Evolutionary conservation across 2,329 filamentous ascomycete species (phyloP).

Genomic region (Pyricularia grisea): DNA sequence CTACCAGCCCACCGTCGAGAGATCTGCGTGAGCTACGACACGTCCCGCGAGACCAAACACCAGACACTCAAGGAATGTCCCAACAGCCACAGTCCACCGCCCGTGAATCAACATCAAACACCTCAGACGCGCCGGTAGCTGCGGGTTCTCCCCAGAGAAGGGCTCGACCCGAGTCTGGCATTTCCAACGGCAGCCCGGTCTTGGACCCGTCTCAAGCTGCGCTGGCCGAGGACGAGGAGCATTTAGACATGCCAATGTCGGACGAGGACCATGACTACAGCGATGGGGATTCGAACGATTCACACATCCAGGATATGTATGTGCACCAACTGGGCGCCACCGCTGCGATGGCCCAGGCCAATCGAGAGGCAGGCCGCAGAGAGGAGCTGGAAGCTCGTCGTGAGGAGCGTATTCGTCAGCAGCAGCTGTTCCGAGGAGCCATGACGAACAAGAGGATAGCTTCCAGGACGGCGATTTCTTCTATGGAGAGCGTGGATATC

Average conservation of each 20-base stretch:
- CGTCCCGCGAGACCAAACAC: not conserved
- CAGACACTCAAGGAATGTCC: not conserved
- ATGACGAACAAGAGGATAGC: slow-evolving; percentile 34
- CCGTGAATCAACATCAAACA: not conserved
- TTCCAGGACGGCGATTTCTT: slow-evolving; percentile 34
- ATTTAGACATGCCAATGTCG: slow-evolving; percentile 2
- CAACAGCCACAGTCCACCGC: not conserved
- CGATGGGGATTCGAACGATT: not conserved
- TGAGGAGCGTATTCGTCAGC: slow-evolving; percentile 26
- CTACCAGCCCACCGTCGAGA: not conserved
- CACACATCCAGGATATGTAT: not conserved
- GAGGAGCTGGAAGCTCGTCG: slow-evolving; percentile 9
- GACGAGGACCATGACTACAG: not conserved
- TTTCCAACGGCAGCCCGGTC: not conserved
- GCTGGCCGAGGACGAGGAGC: not conserved
- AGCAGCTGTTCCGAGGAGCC: slow-evolving; percentile 37
- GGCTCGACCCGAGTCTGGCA: not conserved
- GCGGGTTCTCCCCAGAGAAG: not conserved
- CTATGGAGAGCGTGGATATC: slow-evolving; percentile 36
- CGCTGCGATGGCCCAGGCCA: slow-evolving; percentile 4
- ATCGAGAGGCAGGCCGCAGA: slow-evolving; percentile 1
- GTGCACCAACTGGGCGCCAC: slow-evolving; percentile 1
- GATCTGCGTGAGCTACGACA: not conserved
- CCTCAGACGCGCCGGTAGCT: not conserved
- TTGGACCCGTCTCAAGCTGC: not conserved